Evolutionary conservation across 202 grass and related monocot genomes (phyloP), one percentile per base, ranked within the genome.

Genomic region (Tripidium arundinaceum): DNA sequence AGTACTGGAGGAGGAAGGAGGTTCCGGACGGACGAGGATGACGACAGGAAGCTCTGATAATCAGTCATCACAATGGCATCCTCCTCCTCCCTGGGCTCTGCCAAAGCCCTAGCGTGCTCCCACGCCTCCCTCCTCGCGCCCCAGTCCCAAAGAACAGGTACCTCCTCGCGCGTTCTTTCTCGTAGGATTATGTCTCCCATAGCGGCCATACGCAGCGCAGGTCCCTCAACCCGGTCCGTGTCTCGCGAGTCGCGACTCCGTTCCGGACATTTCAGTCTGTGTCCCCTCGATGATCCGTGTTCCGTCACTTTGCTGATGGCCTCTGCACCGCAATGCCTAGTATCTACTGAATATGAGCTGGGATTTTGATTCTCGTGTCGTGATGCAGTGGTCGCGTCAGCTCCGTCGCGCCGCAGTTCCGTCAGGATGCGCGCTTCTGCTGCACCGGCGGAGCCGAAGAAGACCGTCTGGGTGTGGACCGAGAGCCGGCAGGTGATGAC

Each of bases 391-490:
- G 37, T 39, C 45, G 18, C 41, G 7, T n/a, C 78, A 49, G 50
- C 33, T 36, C 52, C 66, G 26, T 68, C 26, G 67, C 19, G 52
- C 7, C 63, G 68, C 8, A n/a, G 11, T 33, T 74, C 14, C 66
- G 61, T 79, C 74, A 86, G 73, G 83, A 89, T 89, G 87, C 50
- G 83, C 61, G 50, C 68, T 19, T 66, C 78, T 58, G 10, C 37
- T 5, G 42, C 65, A 14, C 74, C 62, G 14, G 40, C 49, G 62
- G 74, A 61, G 58, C 25, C 19, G 21, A 77, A 50, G 82, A 95
- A 95, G 96, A 77, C 84, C 10, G 80, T 98, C 33, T 98, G 96
- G 92, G 70, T 98, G 58, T 98, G 96, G 92, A 98, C 96, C 28
- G 77, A 89, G 83, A 95, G 86, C 60, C 88, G 81, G 33, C 79